Base-by-base conservation (phyloP, 2,329 filamentous ascomycete species). In the Neoscytalidium dimidiatum region DNA sequence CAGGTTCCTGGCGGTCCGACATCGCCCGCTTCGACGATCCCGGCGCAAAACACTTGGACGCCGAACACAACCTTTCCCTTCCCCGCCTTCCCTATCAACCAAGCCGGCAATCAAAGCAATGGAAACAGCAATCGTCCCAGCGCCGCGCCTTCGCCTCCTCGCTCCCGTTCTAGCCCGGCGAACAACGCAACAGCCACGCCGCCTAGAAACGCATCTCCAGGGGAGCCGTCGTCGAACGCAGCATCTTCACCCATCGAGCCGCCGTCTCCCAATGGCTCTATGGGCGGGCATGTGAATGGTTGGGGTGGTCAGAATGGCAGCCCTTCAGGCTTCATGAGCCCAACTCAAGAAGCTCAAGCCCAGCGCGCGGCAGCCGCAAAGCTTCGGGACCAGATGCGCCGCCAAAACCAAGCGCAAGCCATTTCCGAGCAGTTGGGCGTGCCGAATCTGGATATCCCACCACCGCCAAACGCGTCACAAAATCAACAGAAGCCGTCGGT, bases 391-490 rank as follows among this genome's bases (percentile, higher is more conserved):
- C 41, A 60, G 0, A 28, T 19, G n/a, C 56, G n/a, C 14, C 56
- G 28, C 9, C 56, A 60, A n/a, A 31, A 28, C 26, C 56, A 60
- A 9, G 56, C 13, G 3, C 33, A 46, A 7, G 28, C 56, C 26
- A 21, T 46, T 43, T 51, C 49, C n/a, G 38, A 64, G 38, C 49
- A 53, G 29, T 17, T 52, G 51, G 49, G 61, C 8, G 49, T 64
- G 8, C 60, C 60, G 23, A 14, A 44, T n/a, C n/a, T 43, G 5
- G 33, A 46, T 3, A 26, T 53, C 11, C 61, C 48, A 8, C 35
- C 23, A 3, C 49, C 48, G n/a, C 51, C 48, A 4, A 46, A 56
- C 8, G 49, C 61, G n/a, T n/a, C 19, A 11, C 21, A 9, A 8
- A 38, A 26, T 9, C 49, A 35, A n/a, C 61, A 62, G 46, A 46